phyloP scores from a whole-genome alignment of 2,329 filamentous ascomycete species.

The Neopestalotiopsis clavispora region DNA sequence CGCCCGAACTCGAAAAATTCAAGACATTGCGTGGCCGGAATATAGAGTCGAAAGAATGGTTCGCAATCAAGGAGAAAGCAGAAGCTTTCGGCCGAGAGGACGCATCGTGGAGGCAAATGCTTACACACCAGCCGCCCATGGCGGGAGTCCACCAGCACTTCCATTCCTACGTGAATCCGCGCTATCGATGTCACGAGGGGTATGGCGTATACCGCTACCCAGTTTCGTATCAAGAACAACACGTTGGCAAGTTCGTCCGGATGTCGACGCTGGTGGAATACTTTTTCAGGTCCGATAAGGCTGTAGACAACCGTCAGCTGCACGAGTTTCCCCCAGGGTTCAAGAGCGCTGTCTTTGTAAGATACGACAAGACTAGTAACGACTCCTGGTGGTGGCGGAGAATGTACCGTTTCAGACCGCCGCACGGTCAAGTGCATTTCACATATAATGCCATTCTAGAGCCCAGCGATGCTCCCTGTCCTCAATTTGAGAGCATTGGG shows the following conservation, averaged over 20 bases:
- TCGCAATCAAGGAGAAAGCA: neutral
- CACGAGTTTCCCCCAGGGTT: neutral
- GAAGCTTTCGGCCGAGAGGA: neutral
- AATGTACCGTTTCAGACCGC: neutral
- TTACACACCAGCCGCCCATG: slow-evolving; percentile 3
- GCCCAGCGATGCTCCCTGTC: neutral
- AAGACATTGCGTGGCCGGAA: neutral
- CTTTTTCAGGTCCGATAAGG: neutral
- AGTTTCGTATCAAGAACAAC: neutral
- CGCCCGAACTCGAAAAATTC: neutral
- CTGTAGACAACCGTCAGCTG: neutral
- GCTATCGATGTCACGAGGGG: neutral
- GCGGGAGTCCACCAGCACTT: neutral
- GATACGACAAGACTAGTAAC: neutral
- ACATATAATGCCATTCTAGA: neutral
- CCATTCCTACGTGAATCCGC: neutral
- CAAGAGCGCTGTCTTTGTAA: neutral
- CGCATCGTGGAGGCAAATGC: slow-evolving; percentile 3
- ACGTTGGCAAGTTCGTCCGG: neutral
- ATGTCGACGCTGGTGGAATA: neutral
- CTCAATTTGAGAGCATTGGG: neutral
- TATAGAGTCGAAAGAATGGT: neutral
- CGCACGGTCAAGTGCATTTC: neutral
- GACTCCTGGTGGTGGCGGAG: neutral
- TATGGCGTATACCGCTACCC: neutral